phyloP scores from a whole-genome alignment of 1,139 yeast species.

The Pichia inconspicua region DNA sequence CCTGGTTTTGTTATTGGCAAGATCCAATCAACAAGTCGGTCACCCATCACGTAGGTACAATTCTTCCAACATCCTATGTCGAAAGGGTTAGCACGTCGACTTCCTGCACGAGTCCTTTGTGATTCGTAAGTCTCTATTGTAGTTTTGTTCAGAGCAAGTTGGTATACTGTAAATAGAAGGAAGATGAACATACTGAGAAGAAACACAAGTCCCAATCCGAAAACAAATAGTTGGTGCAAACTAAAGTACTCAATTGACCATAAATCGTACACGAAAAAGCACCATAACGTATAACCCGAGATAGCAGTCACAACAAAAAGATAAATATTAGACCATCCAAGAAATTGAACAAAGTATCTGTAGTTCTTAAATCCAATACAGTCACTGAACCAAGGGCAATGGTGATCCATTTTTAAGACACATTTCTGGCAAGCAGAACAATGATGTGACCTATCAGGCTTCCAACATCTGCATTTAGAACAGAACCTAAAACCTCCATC shows the following conservation, averaged over 20 bases:
- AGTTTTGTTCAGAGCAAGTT: slow-evolving; percentile 57
- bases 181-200: slow-evolving; percentile 56
- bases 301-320: slow-evolving; percentile 35
- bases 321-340: slow-evolving; percentile 49
- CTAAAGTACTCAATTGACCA: slow-evolving; percentile 38
- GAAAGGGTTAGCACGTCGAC: slow-evolving; percentile 47
- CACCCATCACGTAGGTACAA: slow-evolving; percentile 71
- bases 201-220: slow-evolving; percentile 55
- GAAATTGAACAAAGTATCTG: slow-evolving; percentile 69
- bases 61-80: slow-evolving; percentile 61
- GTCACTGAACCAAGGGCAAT: slow-evolving; percentile 93
- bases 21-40: slow-evolving; percentile 55
- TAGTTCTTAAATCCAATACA: slow-evolving; percentile 84
- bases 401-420: slow-evolving; percentile 77
- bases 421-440: slow-evolving; percentile 70
- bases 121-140: slow-evolving; percentile 76
- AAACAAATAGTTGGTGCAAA: slow-evolving; percentile 52
- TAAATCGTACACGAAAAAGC: slow-evolving; percentile 36
- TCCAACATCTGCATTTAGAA: slow-evolving; percentile 72
- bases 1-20: slow-evolving; percentile 42
- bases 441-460: slow-evolving; percentile 92
- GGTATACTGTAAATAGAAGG: slow-evolving; percentile 50
- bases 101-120: slow-evolving; percentile 39
- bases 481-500: slow-evolving; percentile 54
- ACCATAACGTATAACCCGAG: slow-evolving; percentile 37